Evolutionary conservation across 179 eudicot genomes (phyloP).

Genomic region (Silene coronaria): DNA sequence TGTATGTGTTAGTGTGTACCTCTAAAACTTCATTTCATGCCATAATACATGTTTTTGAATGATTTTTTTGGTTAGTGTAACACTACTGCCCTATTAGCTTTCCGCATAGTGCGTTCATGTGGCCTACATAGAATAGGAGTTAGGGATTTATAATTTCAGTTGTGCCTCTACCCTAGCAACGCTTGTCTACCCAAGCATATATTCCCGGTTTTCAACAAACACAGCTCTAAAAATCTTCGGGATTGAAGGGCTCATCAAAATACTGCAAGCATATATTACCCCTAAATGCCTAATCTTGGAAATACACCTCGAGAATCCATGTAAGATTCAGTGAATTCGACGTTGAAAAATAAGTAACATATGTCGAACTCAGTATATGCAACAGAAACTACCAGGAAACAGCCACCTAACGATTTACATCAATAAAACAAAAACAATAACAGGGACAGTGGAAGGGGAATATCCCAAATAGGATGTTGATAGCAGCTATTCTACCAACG

Average conservation of each 20-base stretch:
- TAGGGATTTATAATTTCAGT: neutral
- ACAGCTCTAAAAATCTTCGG: neutral
- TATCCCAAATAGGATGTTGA: constrained; percentile 16
- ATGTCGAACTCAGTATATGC: neutral
- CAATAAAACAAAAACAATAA: neutral
- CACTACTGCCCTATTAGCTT: too few species aligned
- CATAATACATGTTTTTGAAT: neutral
- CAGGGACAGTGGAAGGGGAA: neutral
- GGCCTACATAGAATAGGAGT: neutral
- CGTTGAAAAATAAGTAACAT: neutral
- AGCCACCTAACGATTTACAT: neutral
- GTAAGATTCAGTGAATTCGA: neutral
- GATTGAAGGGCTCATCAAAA: neutral
- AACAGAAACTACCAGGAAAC: neutral
- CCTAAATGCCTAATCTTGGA: neutral
- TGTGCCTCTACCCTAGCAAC: neutral
- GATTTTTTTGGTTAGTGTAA: neutral
- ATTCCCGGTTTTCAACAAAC: neutral
- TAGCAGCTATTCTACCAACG: constrained; percentile 21
- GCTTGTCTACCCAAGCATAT: neutral
- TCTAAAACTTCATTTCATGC: neutral
- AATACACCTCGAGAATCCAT: neutral
- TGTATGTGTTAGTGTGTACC: neutral
- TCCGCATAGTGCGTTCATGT: neutral
- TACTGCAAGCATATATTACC: neutral